Evolutionary conservation across 257 asterid species (phyloP).

Genomic region (Salvia splendens): DNA sequence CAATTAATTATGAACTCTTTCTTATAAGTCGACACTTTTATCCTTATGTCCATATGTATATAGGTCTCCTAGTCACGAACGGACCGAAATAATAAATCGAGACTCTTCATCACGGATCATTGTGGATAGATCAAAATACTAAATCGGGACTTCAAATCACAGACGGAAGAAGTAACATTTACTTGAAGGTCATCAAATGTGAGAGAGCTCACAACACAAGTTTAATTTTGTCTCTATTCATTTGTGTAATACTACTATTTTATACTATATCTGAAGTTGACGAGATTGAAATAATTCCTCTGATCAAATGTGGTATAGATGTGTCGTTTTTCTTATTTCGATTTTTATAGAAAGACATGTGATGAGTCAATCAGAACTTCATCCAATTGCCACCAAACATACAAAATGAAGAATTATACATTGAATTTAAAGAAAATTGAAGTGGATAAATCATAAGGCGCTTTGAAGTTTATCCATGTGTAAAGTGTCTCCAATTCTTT

Average conservation of each 20-base stretch:
- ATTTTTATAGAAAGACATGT: not conserved
- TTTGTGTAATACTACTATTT: not conserved
- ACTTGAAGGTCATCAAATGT: no score
- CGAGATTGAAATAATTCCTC: not conserved
- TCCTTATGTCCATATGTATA: not conserved
- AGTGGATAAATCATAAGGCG: not conserved
- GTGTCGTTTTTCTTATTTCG: not conserved
- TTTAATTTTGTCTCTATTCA: no score
- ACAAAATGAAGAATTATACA: not conserved
- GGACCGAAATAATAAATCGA: no score
- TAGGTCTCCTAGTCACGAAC: no score
- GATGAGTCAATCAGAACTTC: not conserved
- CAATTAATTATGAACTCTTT: conserved; percentile 18
- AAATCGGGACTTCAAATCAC: no score
- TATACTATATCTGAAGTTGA: no score
- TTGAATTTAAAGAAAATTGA: not conserved
- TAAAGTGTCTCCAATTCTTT: not conserved
- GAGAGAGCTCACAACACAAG: no score
- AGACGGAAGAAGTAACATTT: no score
- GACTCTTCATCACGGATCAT: no score
- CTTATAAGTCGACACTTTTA: conserved; percentile 20
- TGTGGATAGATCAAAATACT: no score
- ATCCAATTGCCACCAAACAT: not conserved
- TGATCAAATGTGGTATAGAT: not conserved
- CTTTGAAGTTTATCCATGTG: not conserved